Evolutionary conservation across 75 land plant genomes (phyloP), one percentile per base, ranked within the genome.

Genomic region (Picea glauca): DNA sequence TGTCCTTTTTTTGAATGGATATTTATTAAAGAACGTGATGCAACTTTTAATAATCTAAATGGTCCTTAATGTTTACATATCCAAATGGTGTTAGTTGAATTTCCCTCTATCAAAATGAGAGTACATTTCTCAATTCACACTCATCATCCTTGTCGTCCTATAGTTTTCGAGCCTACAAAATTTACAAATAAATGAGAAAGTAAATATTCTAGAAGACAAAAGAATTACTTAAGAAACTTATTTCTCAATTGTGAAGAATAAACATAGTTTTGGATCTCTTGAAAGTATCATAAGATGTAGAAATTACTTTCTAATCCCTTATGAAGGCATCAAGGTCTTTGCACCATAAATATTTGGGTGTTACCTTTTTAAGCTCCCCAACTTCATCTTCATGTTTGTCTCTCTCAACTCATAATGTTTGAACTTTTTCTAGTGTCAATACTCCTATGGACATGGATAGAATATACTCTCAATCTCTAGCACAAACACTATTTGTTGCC

Each of bases 371-470:
- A 62, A 97, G 66, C 58, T 91, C 93, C 40, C 91, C 94, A 32
- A 94, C 92, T 43, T 93, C 90, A 17, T 70, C 81, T 26, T 84
- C 84, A 13, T 90, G 82, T 61, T 90, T 91, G 67, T 91, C 90
- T 57, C 78, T 85, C 21, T 97, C 84, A 60, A 72, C 76, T 78
- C 87, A 85, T 17, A 97, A 86, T 72, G 86, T 85, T 72, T 95
- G 84, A n/a, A 95, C 94, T 81, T 91, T 97, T 80, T 94, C 98
- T 56, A 88, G 68, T 5, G 99, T 97, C 79, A 97, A 78, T 18
- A 88, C 84, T 31, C 92, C 94, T 75, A 97, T 97, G 21, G 99
- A 58, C 98, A 97, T 88, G 23, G 98, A 90, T 6, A 97, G 85
- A 31, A 97, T 79, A 78, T 97, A 97, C 58, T 95, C 99, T 61